These are phyloP conservation scores for Fraxinus nigra DNA, from an alignment of 305 asterid genomes.

Conservation along the genomic window DNA sequence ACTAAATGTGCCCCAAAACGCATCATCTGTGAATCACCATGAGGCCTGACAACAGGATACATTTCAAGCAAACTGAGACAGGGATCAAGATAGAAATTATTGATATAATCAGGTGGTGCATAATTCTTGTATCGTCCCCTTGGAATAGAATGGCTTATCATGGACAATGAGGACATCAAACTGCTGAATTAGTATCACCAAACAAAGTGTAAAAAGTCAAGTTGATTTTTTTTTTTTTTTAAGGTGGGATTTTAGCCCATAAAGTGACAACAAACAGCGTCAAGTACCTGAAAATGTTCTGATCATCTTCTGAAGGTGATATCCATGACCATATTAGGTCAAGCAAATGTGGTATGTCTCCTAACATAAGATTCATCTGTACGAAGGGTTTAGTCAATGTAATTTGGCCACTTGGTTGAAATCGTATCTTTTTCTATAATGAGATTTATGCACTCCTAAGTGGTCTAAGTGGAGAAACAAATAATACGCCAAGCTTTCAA, in stretches of 20 bases:
- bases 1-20: constrained; percentile 99
- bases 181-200: constrained; percentile 12
- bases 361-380: constrained; percentile 97
- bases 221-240: background rate
- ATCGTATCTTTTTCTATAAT: background rate
- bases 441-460: background rate
- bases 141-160: constrained; percentile 14
- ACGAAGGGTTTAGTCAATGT: constrained; percentile 37
- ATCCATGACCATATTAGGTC: constrained; percentile 94
- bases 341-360: constrained; percentile 84
- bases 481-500: constrained; percentile 7
- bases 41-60: constrained; percentile 66
- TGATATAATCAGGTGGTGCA: constrained; percentile 13
- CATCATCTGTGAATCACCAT: constrained; percentile 99
- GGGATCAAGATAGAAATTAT: background rate
- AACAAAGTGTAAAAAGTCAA: constrained; percentile 3
- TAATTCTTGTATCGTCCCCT: constrained; percentile 10
- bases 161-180: background rate
- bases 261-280: constrained; percentile 15
- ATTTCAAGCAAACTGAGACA: constrained; percentile 20
- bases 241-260: background rate
- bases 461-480: background rate
- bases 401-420: background rate
- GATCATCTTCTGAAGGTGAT: constrained; percentile 78
- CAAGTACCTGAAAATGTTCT: constrained; percentile 66